phyloP scores from a whole-genome alignment of 139 green algal species.

The Marvania coccoides region DNA sequence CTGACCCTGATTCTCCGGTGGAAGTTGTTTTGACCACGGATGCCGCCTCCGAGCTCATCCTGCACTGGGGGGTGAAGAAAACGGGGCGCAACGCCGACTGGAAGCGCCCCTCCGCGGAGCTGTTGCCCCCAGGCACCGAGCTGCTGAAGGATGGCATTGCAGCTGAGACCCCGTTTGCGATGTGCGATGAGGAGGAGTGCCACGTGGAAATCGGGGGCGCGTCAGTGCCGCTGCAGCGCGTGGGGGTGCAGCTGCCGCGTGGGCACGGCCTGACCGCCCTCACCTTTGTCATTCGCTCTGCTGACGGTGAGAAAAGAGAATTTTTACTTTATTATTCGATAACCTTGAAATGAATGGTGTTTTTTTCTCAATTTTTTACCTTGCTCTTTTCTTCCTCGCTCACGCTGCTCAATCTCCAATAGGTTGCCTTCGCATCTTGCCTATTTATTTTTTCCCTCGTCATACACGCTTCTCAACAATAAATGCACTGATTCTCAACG shows the following conservation, averaged over 20 bases:
- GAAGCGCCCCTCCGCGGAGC: conserved; percentile 13
- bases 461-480: too few species aligned
- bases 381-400: too few species aligned
- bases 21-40: conserved; percentile 63
- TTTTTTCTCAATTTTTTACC: too few species aligned
- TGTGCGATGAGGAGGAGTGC: conserved; percentile 38
- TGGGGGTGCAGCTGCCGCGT: conserved; percentile 47
- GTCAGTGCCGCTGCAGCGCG: conserved; percentile 63
- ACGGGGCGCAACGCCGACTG: conserved; percentile 23
- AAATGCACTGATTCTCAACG: too few species aligned
- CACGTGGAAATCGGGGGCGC: conserved; percentile 38
- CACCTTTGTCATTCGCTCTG: conserved; percentile 65
- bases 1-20: conserved; percentile 1
- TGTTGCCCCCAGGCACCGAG: conserved; percentile 11
- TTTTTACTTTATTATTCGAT: neutral
- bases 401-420: too few species aligned
- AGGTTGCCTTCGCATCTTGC: too few species aligned
- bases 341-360: too few species aligned
- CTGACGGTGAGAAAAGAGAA: conserved; percentile 28
- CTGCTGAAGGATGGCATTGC: conserved; percentile 26
- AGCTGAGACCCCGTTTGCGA: conserved; percentile 49
- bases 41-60: conserved; percentile 42
- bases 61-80: conserved; percentile 80
- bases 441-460: too few species aligned
- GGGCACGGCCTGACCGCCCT: conserved; percentile 36